These are phyloP conservation scores for Fusarium illudens DNA, from an alignment of 2,329 filamentous ascomycete species.

Conservation along the genomic window DNA sequence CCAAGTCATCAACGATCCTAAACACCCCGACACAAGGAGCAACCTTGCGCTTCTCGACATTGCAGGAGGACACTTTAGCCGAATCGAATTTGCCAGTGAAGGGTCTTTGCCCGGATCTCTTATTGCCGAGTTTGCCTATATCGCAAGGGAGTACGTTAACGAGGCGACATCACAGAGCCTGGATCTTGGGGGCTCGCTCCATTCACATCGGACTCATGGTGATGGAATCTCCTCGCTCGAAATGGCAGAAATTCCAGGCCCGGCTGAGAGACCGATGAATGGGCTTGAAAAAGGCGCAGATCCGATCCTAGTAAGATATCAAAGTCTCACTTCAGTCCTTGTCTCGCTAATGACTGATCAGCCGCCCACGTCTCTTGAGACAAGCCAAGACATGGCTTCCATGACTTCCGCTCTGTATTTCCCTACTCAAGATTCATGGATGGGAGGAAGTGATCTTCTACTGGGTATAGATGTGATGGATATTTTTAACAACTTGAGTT, in stretches of 20 bases:
- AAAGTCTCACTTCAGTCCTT: background rate
- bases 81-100: constrained; percentile 31
- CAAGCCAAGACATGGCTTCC: background rate
- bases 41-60: constrained; percentile 34
- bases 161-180: constrained; percentile 9
- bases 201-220: fast-evolving
- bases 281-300: background rate
- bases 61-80: constrained; percentile 32
- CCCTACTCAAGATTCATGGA: constrained; percentile 24
- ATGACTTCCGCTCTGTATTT: constrained; percentile 11
- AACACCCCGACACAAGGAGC: constrained; percentile 19
- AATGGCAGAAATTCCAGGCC: background rate
- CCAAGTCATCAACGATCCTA: constrained; percentile 30
- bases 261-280: background rate
- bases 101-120: constrained; percentile 27
- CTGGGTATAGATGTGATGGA: constrained; percentile 38
- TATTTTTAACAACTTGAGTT: constrained; percentile 27
- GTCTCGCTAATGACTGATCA: background rate
- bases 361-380: background rate
- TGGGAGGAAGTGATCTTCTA: constrained; percentile 22
- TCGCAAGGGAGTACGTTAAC: constrained; percentile 35
- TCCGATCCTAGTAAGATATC: background rate
- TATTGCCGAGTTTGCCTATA: constrained; percentile 32
- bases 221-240: background rate
- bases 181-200: background rate